Evolutionary conservation across 106 monocot genomes (phyloP).

Genomic region (Dendrobium huoshanense): DNA sequence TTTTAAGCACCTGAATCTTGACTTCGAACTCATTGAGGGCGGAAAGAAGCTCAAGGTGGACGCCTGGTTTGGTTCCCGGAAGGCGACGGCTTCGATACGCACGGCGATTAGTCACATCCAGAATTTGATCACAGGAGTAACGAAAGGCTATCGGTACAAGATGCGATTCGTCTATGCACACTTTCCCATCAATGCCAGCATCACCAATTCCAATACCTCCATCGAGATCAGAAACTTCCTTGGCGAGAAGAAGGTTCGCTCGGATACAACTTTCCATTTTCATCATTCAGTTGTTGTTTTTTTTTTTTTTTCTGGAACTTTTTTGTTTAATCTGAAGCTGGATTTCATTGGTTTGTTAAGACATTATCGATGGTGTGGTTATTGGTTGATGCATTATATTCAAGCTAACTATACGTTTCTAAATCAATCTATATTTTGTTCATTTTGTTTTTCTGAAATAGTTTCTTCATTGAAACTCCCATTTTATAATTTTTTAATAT

Average conservation of each 20-base stretch:
- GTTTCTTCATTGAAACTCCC: too few species aligned
- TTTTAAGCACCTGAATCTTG: constrained; percentile 80
- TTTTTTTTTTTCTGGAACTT: neutral
- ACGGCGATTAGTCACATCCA: constrained; percentile 64
- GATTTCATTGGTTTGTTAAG: neutral
- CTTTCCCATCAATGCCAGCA: constrained; percentile 67
- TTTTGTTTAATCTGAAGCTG: neutral
- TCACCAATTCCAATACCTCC: constrained; percentile 20
- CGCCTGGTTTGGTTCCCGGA: constrained; percentile 59
- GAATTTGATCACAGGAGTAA: constrained; percentile 63
- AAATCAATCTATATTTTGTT: too few species aligned
- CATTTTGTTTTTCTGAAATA: too few species aligned
- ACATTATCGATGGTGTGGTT: neutral
- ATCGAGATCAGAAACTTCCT: constrained; percentile 78
- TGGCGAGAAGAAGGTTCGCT: constrained; percentile 49
- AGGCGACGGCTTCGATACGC: constrained; percentile 54
- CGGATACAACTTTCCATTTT: neutral
- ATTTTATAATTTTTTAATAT: too few species aligned
- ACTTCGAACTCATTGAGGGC: constrained; percentile 49
- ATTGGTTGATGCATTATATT: too few species aligned
- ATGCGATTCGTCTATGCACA: constrained; percentile 80
- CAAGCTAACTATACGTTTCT: too few species aligned
- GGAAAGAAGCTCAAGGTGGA: constrained; percentile 63
- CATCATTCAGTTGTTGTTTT: neutral
- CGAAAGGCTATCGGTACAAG: constrained; percentile 70